Base-by-base conservation (phyloP, 1,139 yeast species). In the Spathaspora sp. region DNA sequence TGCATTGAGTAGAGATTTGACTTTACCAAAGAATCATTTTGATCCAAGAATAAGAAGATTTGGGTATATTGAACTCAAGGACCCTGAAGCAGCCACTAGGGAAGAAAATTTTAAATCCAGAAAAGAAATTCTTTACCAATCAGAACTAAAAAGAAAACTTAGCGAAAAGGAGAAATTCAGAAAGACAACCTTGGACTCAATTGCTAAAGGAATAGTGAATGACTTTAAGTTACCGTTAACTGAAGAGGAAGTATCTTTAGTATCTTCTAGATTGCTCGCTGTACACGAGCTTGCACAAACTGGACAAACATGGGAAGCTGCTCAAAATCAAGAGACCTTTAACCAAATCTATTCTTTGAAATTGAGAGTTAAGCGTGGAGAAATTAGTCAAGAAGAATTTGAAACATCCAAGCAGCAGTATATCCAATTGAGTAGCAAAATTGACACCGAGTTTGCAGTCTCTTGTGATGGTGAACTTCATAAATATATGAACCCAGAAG, bases 1-100 rank as follows among this genome's bases (percentile, higher is more conserved):
- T 44, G 91, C 96, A 1, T 75, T 93, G 49, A 73, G 73, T 41
- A 76, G 78, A 52, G 86, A 83, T 4, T 69, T 80, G 39, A 69
- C 74, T 48, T 76, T 93, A 42, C 99, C 99, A 33, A 82, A 89
- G 9, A 89, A 95, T 8, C 98, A 93, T 64, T 91, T 91, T 65
- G 85, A 77, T 24, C 97, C 98, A 42, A 78, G 93, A 43, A 74
- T 81, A 24, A 82, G 99, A 69, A 77, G 98, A 65, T 84, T 93
- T 57, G 98, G 98, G 0, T 83, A 80, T 56, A 76, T 68, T 13
- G 72, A 78, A 42, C 68, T 90, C 27, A 64, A 61, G 15, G 81
- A 84, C 53, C 66, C 72, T 8, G 69, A 60, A 33, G 74, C 70
- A 48, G 86, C 89, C 1, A 64, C 66, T 42, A 70, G 70, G 47